Percentiles rank a stretch among this genome's conserved stretches.
These are phyloP conservation scores for Vigna nakashimae DNA, from an alignment of 306 rosid genomes.

Conservation along the genomic window DNA sequence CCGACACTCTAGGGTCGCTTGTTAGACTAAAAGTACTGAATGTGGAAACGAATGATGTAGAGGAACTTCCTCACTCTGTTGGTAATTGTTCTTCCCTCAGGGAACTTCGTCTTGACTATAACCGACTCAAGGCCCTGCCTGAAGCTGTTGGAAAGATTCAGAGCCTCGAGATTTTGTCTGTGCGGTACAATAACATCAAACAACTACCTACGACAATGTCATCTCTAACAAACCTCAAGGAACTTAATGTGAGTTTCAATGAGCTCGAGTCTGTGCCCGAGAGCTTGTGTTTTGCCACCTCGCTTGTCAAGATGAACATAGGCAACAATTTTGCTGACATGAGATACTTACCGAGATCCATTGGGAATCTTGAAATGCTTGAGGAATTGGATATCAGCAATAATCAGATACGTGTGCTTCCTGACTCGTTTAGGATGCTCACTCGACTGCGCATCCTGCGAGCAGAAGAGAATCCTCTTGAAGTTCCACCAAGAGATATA, in stretches of 20 bases:
- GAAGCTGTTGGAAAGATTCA: constrained; percentile 89
- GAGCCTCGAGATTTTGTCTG: constrained; percentile 75
- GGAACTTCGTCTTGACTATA: constrained; percentile 81
- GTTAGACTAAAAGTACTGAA: constrained; percentile 66
- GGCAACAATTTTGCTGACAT: constrained; percentile 93
- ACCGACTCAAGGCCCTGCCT: constrained; percentile 83
- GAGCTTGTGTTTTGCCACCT: constrained; percentile 84
- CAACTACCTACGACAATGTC: constrained; percentile 91
- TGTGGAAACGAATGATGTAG: constrained; percentile 84
- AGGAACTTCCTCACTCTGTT: constrained; percentile 79
- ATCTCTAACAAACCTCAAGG: constrained; percentile 72
- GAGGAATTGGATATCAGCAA: constrained; percentile 94
- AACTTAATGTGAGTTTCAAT: constrained; percentile 84
- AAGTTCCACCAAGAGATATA: constrained; percentile 82
- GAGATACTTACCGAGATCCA: constrained; percentile 73
- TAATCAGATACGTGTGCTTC: constrained; percentile 82
- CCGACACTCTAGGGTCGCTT: constrained; percentile 75
- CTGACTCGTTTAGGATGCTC: constrained; percentile 78
- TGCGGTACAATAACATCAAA: constrained; percentile 80
- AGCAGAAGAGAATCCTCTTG: constrained; percentile 87
- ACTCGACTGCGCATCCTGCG: constrained; percentile 67
- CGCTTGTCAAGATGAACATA: constrained; percentile 80
- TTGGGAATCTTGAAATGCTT: constrained; percentile 89
- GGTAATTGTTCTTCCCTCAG: constrained; percentile 75
- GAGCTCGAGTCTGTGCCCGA: constrained; percentile 91